Evolutionary conservation across 2,329 filamentous ascomycete species (phyloP), one percentile per base, ranked within the genome.

Genomic region (Trichoderma aggressivum): DNA sequence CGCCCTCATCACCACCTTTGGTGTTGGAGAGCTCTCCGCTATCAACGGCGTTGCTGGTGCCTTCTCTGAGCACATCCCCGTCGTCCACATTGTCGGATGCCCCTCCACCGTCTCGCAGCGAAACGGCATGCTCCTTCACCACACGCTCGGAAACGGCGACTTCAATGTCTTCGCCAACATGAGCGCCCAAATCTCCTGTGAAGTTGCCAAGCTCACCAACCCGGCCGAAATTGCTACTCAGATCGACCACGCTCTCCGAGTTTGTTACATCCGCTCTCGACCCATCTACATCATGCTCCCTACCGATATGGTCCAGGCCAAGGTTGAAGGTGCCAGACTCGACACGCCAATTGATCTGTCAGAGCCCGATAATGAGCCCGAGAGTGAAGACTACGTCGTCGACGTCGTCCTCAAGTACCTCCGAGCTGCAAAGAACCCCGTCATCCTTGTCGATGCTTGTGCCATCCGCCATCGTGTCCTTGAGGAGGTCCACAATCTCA

Each of bases 281-380:
- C 94, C 94, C 3, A 92, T 97, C 63, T 97, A 97, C 81, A 90
- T 97, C 75, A 91, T 91, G 78, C 84, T 97, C 10, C 93, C 94
- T 3, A 93, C 92, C 18, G 93, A 97, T 78, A 92, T 96, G 86
- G 89, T 92, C 11, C 84, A 89, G 75, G 88, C 89, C 79, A 92
- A 94, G 81, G 83, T 97, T 28, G 91, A 95, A 78, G 93, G 92
- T 43, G 86, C 88, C 60, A 85, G 90, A 8, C 85, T 97, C 14
- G 86, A 90, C n/a, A 90, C 84, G 0, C 89, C 89, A 0, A 89
- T 97, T 72, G 88, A 94, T 77, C 82, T 95, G 2, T 80, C 83
- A 1, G 87, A 89, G 70, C 87, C 89, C 1, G 73, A 79, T 21
- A 96, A 95, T 76, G 88, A 94, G 28, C 77, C 83, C 1, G 92